Evolutionary conservation across 345 rosid genomes (phyloP).

Genomic region (Geranium brycei): DNA sequence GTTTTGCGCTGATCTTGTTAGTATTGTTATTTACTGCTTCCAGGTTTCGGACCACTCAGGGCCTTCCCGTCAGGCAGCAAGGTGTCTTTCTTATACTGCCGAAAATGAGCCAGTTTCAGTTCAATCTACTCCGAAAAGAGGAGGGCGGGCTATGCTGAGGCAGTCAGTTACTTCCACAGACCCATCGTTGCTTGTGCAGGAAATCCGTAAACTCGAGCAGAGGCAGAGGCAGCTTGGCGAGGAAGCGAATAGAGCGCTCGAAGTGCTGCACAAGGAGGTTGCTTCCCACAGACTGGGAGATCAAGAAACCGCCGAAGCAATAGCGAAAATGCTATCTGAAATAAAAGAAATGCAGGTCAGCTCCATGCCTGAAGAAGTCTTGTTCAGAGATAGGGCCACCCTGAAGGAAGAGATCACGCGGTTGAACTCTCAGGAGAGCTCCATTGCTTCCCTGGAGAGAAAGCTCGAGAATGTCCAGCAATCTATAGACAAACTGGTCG

Average conservation of each 20-base stretch:
- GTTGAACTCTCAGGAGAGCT: conserved; percentile 58
- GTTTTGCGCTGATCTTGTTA: neutral
- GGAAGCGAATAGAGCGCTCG: conserved; percentile 86
- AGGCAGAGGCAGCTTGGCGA: conserved; percentile 74
- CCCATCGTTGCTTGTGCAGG: conserved; percentile 69
- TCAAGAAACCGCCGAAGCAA: conserved; percentile 64
- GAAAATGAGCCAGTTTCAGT: conserved; percentile 28
- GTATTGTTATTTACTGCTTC: conserved; percentile 10
- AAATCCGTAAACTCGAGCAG: conserved; percentile 75
- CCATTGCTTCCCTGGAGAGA: conserved; percentile 56
- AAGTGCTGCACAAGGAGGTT: conserved; percentile 85
- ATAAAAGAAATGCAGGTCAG: conserved; percentile 67
- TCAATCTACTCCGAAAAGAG: conserved; percentile 24
- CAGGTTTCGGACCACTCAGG: conserved; percentile 45
- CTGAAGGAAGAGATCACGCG: conserved; percentile 74
- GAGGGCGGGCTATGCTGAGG: conserved; percentile 39
- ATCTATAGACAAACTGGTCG: conserved; percentile 62
- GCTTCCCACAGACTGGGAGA: conserved; percentile 65
- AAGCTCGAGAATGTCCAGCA: conserved; percentile 87
- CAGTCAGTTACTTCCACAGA: conserved; percentile 57
- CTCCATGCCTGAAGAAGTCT: conserved; percentile 41
- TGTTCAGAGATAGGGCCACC: conserved; percentile 37
- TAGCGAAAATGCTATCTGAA: conserved; percentile 73
- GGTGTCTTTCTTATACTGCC: conserved; percentile 59
- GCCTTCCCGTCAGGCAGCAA: conserved; percentile 48